Percentiles rank a stretch among this genome's conserved stretches.
Conservation (phyloP, 495 filamentous ascomycete species). For the Aspergillus mulundensis region DNA sequence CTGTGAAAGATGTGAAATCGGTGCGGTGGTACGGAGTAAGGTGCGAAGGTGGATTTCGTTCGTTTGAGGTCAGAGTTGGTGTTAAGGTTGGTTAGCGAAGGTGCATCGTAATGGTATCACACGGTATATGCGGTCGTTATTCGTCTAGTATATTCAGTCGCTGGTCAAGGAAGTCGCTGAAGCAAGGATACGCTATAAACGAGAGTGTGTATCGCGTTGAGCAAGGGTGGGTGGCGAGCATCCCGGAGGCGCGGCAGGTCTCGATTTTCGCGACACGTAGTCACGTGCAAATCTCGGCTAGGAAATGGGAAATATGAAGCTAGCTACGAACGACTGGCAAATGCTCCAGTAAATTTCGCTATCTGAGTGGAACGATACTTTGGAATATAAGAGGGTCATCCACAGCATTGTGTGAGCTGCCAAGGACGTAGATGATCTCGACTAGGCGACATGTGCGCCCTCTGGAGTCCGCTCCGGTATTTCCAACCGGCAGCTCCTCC, state of each 20-base stretch:
- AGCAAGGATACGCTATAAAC: background rate
- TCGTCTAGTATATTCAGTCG: background rate
- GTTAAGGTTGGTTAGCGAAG: background rate
- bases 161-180: background rate
- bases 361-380: background rate
- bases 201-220: background rate
- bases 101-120: background rate
- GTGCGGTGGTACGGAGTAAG: background rate
- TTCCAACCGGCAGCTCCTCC: background rate
- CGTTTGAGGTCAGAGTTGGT: background rate
- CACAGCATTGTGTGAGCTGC: background rate
- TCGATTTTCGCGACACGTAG: slow-evolving; percentile 31
- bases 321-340: background rate
- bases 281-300: slow-evolving; percentile 28
- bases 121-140: background rate
- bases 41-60: no score
- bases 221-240: background rate
- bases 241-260: slow-evolving; percentile 20
- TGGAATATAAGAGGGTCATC: background rate
- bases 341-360: background rate
- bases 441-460: background rate
- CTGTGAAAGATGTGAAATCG: background rate
- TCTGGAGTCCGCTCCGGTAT: background rate
- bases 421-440: background rate
- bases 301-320: background rate